These are phyloP conservation scores for Cercophora sp. DNA, from an alignment of 495 filamentous ascomycete species.

Conservation along the genomic window DNA sequence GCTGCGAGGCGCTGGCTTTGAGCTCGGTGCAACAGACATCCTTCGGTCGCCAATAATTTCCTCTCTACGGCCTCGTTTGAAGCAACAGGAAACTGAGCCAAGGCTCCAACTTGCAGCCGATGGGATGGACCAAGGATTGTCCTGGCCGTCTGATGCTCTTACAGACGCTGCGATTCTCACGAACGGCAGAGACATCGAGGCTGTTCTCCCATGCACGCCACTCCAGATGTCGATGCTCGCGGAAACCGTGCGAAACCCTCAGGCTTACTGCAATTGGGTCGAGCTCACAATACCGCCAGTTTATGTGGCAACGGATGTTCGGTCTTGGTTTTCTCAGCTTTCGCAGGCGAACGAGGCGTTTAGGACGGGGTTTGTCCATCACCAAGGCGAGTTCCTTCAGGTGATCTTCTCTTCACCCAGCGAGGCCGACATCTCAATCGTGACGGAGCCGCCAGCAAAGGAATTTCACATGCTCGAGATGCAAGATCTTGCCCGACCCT, in stretches of 20 bases:
- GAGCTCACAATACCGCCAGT: conserved; percentile 49
- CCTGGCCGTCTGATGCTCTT: neutral
- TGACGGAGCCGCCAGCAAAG: conserved; percentile 21
- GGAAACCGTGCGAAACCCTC: conserved; percentile 53
- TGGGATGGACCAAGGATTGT: neutral
- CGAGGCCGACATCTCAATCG: no score
- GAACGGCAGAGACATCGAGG: conserved; percentile 39
- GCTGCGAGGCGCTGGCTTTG: conserved; percentile 50
- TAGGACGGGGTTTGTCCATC: conserved; percentile 61
- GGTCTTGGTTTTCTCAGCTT: conserved; percentile 43
- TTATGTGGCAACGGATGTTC: conserved; percentile 29
- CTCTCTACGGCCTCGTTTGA: neutral
- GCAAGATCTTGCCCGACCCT: conserved; percentile 50
- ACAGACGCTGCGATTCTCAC: conserved; percentile 8
- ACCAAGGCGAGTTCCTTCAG: conserved; percentile 52
- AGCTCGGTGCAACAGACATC: conserved; percentile 51
- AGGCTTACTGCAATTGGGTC: conserved; percentile 72
- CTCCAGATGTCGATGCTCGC: conserved; percentile 74
- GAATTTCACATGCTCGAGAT: conserved; percentile 24
- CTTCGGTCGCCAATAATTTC: conserved; percentile 48
- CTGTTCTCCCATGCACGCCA: conserved; percentile 59
- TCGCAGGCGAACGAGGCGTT: conserved; percentile 60
- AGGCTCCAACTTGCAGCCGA: no score
- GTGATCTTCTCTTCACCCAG: conserved; percentile 68
- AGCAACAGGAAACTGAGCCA: neutral